phyloP scores from a whole-genome alignment of 768 basidiomycete genomes.

The Tricholoma bakamatsutake region DNA sequence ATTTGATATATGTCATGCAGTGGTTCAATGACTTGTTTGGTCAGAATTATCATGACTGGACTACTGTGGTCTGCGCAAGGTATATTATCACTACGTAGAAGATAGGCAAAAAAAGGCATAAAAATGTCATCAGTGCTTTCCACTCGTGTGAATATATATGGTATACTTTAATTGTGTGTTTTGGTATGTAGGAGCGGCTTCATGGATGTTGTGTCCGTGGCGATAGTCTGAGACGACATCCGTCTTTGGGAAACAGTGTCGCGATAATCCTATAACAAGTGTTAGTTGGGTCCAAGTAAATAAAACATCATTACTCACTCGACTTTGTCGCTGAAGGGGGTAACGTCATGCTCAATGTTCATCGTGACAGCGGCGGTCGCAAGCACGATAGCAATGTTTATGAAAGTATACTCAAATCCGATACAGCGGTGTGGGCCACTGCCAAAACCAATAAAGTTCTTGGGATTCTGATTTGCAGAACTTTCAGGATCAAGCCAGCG shows the following conservation, averaged over 20 bases:
- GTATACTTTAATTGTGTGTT: not conserved
- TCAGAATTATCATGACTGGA: no score
- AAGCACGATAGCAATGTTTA: constrained; percentile 85
- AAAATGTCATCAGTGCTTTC: not conserved
- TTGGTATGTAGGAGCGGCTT: not conserved
- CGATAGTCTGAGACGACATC: constrained; percentile 72
- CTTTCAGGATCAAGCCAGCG: constrained; percentile 87
- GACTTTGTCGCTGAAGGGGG: constrained; percentile 72
- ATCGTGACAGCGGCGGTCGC: constrained; percentile 76
- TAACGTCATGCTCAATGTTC: constrained; percentile 85
- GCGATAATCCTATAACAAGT: constrained; percentile 67
- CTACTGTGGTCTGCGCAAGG: not conserved
- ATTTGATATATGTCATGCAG: not conserved
- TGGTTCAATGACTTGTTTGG: not conserved
- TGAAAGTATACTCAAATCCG: constrained; percentile 85
- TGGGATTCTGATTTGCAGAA: constrained; percentile 75
- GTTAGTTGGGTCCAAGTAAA: constrained; percentile 1
- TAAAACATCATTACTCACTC: constrained; percentile 47
- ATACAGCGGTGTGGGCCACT: constrained; percentile 91
- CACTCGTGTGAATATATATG: not conserved
- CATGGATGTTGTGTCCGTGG: constrained; percentile 37
- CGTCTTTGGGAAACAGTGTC: constrained; percentile 96
- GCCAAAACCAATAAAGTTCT: constrained; percentile 96
- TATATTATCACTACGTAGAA: constrained; percentile 3
- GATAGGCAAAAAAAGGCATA: not conserved